A percentile compares a stretch with the other conserved stretches of the same genome.
These are phyloP conservation scores for Colletotrichum endophyticum DNA, from an alignment of 2,329 filamentous ascomycete species.

Conservation along the genomic window DNA sequence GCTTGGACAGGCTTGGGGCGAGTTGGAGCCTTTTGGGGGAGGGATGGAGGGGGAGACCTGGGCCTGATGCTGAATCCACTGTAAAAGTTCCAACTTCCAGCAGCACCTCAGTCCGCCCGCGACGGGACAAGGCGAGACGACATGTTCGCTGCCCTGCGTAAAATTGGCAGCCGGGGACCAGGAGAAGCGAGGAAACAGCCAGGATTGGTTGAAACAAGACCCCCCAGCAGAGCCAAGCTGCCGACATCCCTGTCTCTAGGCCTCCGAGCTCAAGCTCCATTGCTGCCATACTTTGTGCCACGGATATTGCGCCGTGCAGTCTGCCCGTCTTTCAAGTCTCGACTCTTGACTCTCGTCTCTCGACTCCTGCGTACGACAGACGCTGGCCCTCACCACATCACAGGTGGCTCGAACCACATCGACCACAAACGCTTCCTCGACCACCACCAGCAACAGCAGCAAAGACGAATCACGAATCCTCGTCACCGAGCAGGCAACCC, in stretches of 20 bases:
- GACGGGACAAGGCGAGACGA: neutral
- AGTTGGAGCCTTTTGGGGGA: neutral
- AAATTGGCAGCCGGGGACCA: constrained; percentile 2
- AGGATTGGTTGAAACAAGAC: neutral
- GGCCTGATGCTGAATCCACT: neutral
- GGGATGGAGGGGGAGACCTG: neutral
- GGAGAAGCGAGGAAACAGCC: neutral
- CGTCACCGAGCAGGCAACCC: neutral
- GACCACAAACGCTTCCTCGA: neutral
- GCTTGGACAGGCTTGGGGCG: neutral
- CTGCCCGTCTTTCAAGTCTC: neutral
- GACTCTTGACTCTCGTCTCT: neutral
- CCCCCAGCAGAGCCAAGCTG: neutral
- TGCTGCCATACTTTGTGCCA: neutral
- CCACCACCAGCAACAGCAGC: neutral
- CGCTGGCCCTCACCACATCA: neutral
- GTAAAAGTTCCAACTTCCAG: neutral
- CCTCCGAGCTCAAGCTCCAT: neutral
- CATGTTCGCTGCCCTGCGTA: neutral
- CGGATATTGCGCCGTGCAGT: neutral
- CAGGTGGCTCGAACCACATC: neutral
- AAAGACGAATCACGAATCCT: neutral
- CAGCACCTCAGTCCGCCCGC: neutral
- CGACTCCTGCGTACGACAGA: neutral
- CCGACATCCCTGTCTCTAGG: neutral